Conservation (phyloP, 2,329 filamentous ascomycete genomes). For the Aspergillus amoenus region DNA sequence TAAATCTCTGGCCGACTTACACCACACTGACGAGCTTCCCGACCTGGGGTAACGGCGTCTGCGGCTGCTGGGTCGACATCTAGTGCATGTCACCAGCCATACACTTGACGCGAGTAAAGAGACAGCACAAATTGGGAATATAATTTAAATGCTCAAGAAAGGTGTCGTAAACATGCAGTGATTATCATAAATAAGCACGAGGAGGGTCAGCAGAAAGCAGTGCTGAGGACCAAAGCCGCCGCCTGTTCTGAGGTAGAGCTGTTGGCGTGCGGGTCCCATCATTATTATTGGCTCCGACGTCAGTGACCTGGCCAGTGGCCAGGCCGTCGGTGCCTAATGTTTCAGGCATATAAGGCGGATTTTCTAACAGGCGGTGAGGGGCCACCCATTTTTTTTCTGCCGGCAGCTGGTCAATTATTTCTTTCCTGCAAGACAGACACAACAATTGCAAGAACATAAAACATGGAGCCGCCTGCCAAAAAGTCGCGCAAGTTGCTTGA, state of each 20-base stretch:
- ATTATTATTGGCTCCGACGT: constrained; percentile 38
- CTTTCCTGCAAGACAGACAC: constrained; percentile 3
- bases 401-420: constrained; percentile 21
- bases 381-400: constrained; percentile 30
- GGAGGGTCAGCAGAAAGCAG: constrained; percentile 15
- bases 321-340: constrained; percentile 12
- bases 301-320: constrained; percentile 21
- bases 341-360: constrained; percentile 17
- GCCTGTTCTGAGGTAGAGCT: constrained; percentile 20
- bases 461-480: constrained; percentile 45
- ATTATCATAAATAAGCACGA: constrained; percentile 17
- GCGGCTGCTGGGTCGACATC: constrained; percentile 42
- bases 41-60: constrained; percentile 38
- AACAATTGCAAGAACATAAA: constrained; percentile 6
- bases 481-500: constrained; percentile 42
- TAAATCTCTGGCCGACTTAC: constrained; percentile 28
- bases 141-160: neutral
- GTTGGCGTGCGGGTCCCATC: constrained; percentile 18
- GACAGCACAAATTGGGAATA: constrained; percentile 7
- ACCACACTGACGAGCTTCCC: constrained; percentile 49
- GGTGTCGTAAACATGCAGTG: constrained; percentile 9
- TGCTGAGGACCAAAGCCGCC: constrained; percentile 15
- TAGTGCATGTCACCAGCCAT: constrained; percentile 39
- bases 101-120: constrained; percentile 25
- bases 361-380: constrained; percentile 24